Percentiles rank a stretch among this genome's conserved stretches.
phyloP scores from a whole-genome alignment of 2,329 filamentous ascomycete species.

The Paradendryphiella salina region DNA sequence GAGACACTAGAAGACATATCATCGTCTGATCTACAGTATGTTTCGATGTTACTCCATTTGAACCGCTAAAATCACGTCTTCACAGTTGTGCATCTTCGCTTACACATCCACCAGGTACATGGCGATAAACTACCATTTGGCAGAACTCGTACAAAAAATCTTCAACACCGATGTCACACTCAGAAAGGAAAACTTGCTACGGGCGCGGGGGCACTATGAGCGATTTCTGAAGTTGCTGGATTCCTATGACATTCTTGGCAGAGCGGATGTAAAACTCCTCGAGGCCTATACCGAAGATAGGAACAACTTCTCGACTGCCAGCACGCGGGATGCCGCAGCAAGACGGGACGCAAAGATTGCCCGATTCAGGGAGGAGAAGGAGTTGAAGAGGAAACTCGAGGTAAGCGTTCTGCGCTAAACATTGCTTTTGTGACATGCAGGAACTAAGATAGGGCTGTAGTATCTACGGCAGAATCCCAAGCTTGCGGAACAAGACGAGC shows the following conservation, averaged over 20 bases:
- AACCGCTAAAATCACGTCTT: not conserved
- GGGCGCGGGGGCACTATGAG: constrained; percentile 73
- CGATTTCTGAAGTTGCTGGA: constrained; percentile 76
- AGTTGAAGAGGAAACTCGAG: constrained; percentile 80
- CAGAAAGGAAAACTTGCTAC: constrained; percentile 63
- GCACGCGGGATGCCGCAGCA: constrained; percentile 66
- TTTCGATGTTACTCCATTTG: not conserved
- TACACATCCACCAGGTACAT: constrained; percentile 62
- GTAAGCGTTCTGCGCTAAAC: constrained; percentile 45
- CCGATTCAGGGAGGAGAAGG: constrained; percentile 82
- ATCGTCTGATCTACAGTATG: constrained; percentile 78
- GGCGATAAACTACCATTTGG: constrained; percentile 74
- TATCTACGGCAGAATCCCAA: constrained; percentile 63
- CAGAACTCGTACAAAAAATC: constrained; percentile 74
- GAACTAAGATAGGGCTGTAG: constrained; percentile 44
- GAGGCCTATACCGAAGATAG: constrained; percentile 74
- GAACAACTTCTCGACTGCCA: constrained; percentile 71
- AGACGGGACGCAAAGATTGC: constrained; percentile 83
- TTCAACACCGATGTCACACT: constrained; percentile 58
- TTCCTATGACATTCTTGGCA: constrained; percentile 72
- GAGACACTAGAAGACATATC: constrained; percentile 85
- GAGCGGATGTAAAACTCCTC: constrained; percentile 68
- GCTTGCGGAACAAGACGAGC: constrained; percentile 75
- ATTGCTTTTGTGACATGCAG: constrained; percentile 11
- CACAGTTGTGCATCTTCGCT: constrained; percentile 3